Percentiles rank a stretch among this genome's conserved stretches.
Conservation (phyloP, 2,329 filamentous ascomycete genomes). For the Clonostachys rhizophaga region DNA sequence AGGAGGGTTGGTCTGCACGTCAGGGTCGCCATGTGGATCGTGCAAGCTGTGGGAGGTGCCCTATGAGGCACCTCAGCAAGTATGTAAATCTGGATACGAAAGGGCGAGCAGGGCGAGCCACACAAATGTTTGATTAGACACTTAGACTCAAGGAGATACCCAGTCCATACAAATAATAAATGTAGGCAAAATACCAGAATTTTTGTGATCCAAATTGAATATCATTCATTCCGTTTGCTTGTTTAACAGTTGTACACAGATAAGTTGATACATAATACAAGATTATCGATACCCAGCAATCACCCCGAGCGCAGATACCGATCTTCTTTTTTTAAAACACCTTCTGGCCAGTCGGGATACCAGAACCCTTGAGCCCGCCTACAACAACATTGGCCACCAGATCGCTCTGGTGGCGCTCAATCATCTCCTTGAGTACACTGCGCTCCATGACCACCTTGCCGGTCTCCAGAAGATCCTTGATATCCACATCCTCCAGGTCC, state of each 20-base stretch:
- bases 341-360: slow-evolving; percentile 29
- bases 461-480: slow-evolving; percentile 88
- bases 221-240: not conserved
- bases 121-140: no score
- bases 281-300: not conserved
- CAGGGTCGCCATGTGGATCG: slow-evolving; percentile 89
- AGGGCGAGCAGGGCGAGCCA: no score
- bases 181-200: no score
- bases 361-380: slow-evolving; percentile 26
- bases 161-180: no score
- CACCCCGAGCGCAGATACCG: not conserved
- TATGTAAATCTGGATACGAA: no score
- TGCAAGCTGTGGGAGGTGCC: slow-evolving; percentile 80
- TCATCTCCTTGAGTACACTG: slow-evolving; percentile 69
- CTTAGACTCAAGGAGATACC: no score
- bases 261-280: not conserved
- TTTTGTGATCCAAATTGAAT: no score
- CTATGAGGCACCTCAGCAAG: slow-evolving; percentile 42
- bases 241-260: not conserved
- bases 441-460: slow-evolving; percentile 85
- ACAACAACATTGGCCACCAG: slow-evolving; percentile 43
- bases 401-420: slow-evolving; percentile 69
- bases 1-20: slow-evolving; percentile 83
- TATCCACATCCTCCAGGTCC: slow-evolving; percentile 76
- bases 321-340: slow-evolving; percentile 8